These are phyloP conservation scores for Leishmania arabica DNA, from an alignment of 208 protist genomes.

Conservation along the genomic window DNA sequence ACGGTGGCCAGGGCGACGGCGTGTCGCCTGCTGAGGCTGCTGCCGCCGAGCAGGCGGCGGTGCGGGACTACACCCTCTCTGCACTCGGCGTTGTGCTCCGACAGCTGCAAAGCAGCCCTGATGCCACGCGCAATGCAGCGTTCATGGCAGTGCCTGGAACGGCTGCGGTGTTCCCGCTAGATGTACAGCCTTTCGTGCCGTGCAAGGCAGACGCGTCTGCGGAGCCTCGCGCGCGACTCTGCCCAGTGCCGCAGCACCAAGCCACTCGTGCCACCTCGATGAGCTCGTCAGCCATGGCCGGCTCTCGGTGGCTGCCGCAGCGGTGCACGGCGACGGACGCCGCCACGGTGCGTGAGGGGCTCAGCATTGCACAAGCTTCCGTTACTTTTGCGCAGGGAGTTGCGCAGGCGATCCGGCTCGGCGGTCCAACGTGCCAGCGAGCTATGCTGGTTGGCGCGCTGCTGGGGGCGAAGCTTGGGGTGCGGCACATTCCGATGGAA, in stretches of 20 bases:
- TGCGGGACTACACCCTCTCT: constrained; percentile 35
- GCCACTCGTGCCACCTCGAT: background rate
- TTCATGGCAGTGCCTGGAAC: constrained; percentile 57
- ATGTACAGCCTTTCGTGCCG: constrained; percentile 35
- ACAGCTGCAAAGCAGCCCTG: constrained; percentile 80
- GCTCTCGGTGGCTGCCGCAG: constrained; percentile 22
- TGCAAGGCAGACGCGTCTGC: background rate
- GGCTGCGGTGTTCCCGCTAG: constrained; percentile 50
- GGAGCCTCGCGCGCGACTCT: background rate
- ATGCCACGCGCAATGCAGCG: constrained; percentile 69
- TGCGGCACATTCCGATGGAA: constrained; percentile 57
- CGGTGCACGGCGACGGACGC: constrained; percentile 42
- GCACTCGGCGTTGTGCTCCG: constrained; percentile 68
- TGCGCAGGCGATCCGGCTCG: constrained; percentile 50
- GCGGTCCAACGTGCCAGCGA: constrained; percentile 52
- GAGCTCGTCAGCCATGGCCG: background rate
- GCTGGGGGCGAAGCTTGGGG: constrained; percentile 69
- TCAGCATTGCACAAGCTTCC: constrained; percentile 53
- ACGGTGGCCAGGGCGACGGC: background rate
- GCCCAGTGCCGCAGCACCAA: constrained; percentile 4
- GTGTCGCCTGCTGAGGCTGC: constrained; percentile 9
- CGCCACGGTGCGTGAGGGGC: constrained; percentile 48
- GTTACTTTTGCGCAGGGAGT: constrained; percentile 63
- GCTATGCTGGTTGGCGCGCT: constrained; percentile 84
- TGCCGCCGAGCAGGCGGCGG: constrained; percentile 28